phyloP scores from a whole-genome alignment of 208 protist genomes.

The Acanthamoeba divionensis region DNA sequence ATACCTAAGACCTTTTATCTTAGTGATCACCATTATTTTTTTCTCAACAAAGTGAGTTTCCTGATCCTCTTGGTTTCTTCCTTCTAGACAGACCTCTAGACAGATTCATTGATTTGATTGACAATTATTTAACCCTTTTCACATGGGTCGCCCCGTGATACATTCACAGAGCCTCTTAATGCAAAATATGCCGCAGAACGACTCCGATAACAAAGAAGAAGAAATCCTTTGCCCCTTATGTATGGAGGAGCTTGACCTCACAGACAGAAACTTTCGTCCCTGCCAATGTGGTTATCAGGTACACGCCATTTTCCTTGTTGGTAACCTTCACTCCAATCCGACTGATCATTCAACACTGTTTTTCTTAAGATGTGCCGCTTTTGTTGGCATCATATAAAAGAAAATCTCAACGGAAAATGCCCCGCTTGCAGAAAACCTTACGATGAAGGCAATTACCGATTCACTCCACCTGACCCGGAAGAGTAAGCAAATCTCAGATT shows the following conservation, averaged over 20 bases:
- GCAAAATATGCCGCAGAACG: too few species aligned
- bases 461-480: slow-evolving; percentile 60
- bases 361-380: slow-evolving; percentile 82
- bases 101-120: too few species aligned
- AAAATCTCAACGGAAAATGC: slow-evolving; percentile 80
- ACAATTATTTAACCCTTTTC: too few species aligned
- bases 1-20: too few species aligned
- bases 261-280: slow-evolving; percentile 81
- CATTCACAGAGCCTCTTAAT: too few species aligned
- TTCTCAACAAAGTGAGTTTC: too few species aligned
- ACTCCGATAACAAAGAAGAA: slow-evolving; percentile 67
- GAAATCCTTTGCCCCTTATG: slow-evolving; percentile 81
- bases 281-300: slow-evolving; percentile 87
- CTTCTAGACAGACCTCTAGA: too few species aligned
- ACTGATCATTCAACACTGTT: neutral
- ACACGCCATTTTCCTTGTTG: neutral
- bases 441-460: slow-evolving; percentile 70
- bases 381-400: slow-evolving; percentile 87
- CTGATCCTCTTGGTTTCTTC: too few species aligned
- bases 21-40: too few species aligned
- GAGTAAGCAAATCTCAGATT: neutral
- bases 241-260: slow-evolving; percentile 80
- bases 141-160: too few species aligned
- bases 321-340: neutral
- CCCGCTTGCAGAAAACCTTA: slow-evolving; percentile 84